Evolutionary conservation across 1,284 basidiomycete genomes (phyloP).

Genomic region (Ceratobasidium theobromae): DNA sequence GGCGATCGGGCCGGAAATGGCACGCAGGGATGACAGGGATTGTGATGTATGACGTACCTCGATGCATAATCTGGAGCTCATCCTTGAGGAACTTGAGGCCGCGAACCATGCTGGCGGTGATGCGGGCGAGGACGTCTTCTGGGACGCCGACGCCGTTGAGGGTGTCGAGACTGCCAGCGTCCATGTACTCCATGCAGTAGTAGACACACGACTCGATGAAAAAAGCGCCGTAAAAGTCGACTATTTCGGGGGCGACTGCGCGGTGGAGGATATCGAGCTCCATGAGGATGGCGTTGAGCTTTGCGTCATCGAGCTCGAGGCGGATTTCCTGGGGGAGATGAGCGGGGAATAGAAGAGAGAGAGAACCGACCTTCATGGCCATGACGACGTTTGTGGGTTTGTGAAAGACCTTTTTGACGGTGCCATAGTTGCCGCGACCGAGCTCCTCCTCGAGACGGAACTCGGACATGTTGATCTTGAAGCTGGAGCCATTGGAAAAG

Average conservation of each 20-base stretch:
- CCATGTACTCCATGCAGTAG: constrained; percentile 99
- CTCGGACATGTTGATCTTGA: constrained; percentile 95
- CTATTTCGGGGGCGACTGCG: constrained; percentile 86
- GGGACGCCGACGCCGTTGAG: constrained; percentile 72
- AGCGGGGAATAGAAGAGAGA: not conserved
- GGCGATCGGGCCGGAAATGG: not conserved
- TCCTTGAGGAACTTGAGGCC: constrained; percentile 97
- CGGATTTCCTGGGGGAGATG: constrained; percentile 79
- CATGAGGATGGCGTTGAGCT: constrained; percentile 96
- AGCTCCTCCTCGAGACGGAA: constrained; percentile 90
- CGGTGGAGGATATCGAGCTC: constrained; percentile 97
- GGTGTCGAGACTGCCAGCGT: constrained; percentile 91
- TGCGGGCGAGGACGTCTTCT: constrained; percentile 82
- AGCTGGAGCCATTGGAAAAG: constrained; percentile 90
- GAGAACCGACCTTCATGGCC: constrained; percentile 88
- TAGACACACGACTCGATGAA: constrained; percentile 99
- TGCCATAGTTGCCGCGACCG: constrained; percentile 96
- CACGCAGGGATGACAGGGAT: not conserved
- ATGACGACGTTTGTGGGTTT: constrained; percentile 93
- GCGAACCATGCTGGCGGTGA: constrained; percentile 81
- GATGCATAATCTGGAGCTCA: constrained; percentile 94
- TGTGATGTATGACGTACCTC: constrained; percentile 57
- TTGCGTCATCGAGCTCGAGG: constrained; percentile 92
- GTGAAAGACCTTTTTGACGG: constrained; percentile 93
- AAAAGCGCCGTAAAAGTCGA: constrained; percentile 99